These are phyloP conservation scores for Phoenix dactylifera DNA, from an alignment of 176 grass and related monocot species.

Conservation along the genomic window DNA sequence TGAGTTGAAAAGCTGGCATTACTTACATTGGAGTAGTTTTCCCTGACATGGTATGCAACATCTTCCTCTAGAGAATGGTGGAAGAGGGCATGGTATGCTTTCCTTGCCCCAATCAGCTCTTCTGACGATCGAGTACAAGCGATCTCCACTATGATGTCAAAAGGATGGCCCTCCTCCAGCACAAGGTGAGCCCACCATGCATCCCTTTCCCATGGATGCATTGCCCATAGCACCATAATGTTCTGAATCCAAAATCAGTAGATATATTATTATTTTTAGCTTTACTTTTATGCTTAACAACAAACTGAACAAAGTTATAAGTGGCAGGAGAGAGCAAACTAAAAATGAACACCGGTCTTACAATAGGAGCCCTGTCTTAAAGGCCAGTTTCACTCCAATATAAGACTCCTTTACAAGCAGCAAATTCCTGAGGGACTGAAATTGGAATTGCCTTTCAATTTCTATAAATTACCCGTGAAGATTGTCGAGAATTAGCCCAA, in stretches of 20 bases:
- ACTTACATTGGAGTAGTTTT: conserved; percentile 51
- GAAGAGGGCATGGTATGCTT: conserved; percentile 76
- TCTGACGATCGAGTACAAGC: conserved; percentile 70
- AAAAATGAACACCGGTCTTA: no score
- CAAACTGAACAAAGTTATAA: no score
- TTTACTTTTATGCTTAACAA: no score
- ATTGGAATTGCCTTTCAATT: no score
- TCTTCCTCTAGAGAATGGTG: conserved; percentile 93
- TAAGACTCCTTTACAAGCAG: no score
- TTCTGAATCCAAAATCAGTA: conserved; percentile 23
- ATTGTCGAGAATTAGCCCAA: no score
- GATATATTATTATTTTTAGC: no score
- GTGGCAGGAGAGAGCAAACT: no score
- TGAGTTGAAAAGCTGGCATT: background rate
- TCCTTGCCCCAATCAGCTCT: conserved; percentile 62
- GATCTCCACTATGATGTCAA: conserved; percentile 56
- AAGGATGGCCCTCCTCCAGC: conserved; percentile 54
- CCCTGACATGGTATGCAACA: conserved; percentile 62
- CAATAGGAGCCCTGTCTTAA: no score
- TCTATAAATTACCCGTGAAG: no score
- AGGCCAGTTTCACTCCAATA: no score
- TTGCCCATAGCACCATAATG: conserved; percentile 75
- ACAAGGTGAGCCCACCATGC: conserved; percentile 61
- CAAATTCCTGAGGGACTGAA: no score
- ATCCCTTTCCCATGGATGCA: conserved; percentile 94